Percentiles rank a stretch among this genome's conserved stretches.
Evolutionary conservation across 495 filamentous ascomycete species (phyloP).

Genomic region (Penicillium macrosclerotiorum): DNA sequence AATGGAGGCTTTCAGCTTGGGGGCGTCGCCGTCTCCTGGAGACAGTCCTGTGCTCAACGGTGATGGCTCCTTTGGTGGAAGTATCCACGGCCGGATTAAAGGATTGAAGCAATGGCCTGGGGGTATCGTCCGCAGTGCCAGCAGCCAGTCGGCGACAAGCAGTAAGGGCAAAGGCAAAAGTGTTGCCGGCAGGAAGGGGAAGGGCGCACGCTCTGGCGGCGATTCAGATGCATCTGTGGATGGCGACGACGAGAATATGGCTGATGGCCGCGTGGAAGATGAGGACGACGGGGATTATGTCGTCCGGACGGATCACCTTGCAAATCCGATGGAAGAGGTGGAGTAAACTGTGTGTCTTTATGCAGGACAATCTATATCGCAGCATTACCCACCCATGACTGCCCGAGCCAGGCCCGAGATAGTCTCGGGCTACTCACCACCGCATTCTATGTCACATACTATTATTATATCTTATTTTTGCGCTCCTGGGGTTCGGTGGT

Average conservation of each 20-base stretch:
- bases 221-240: conserved; percentile 43
- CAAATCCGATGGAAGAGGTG: conserved; percentile 27
- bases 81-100: conserved; percentile 28
- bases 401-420: no score
- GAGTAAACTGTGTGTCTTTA: conserved; percentile 17
- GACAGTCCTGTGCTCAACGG: conserved; percentile 33
- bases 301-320: conserved; percentile 42
- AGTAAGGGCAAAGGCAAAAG: conserved; percentile 41
- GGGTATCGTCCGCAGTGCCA: conserved; percentile 26
- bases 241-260: conserved; percentile 40
- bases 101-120: conserved; percentile 31
- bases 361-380: no score
- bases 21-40: conserved; percentile 11
- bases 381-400: no score
- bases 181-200: conserved; percentile 42
- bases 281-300: conserved; percentile 51
- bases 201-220: conserved; percentile 14
- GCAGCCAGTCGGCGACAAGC: conserved; percentile 26
- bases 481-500: no score
- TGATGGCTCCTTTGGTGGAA: conserved; percentile 19
- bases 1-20: conserved; percentile 36
- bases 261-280: conserved; percentile 30
- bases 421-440: no score
- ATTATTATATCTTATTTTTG: no score
- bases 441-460: no score